Conservation (phyloP, 768 basidiomycete genomes). For the Suillus weaverae region DNA sequence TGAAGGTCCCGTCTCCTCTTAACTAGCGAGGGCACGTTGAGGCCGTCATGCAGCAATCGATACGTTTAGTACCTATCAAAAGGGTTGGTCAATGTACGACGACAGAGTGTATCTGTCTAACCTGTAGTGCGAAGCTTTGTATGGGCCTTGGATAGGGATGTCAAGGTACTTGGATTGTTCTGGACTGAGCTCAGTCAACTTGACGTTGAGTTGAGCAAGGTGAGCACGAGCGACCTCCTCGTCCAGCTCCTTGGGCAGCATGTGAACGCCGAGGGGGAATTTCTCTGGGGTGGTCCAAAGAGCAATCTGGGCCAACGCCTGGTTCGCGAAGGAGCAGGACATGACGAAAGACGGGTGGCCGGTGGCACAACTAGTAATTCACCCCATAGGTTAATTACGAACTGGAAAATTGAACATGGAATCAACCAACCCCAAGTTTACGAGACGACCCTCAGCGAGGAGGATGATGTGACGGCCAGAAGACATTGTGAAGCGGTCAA, state of each 20-base stretch:
- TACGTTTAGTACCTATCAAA: conserved; percentile 30
- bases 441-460: conserved; percentile 97
- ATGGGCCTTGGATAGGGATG: conserved; percentile 79
- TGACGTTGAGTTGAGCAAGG: conserved; percentile 87
- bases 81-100: background rate
- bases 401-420: background rate
- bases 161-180: conserved; percentile 91
- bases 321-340: conserved; percentile 99
- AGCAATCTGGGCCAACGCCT: conserved; percentile 96
- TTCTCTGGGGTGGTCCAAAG: conserved; percentile 92
- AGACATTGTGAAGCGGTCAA: conserved; percentile 94
- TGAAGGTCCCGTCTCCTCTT: conserved; percentile 64
- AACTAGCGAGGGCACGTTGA: conserved; percentile 75
- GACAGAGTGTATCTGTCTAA: conserved; percentile 23
- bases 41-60: conserved; percentile 49
- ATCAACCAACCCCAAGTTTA: conserved; percentile 84
- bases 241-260: conserved; percentile 97
- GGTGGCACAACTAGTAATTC: conserved; percentile 74
- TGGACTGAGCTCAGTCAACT: conserved; percentile 73
- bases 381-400: conserved; percentile 11
- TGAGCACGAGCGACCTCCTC: conserved; percentile 99
- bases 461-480: conserved; percentile 94
- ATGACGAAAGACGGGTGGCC: conserved; percentile 99
- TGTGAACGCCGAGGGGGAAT: conserved; percentile 97
- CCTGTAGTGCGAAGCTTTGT: conserved; percentile 74